Evolutionary conservation across 768 basidiomycete species (phyloP), one percentile per base, ranked within the genome.

Genomic region (Leccinum boreale): DNA sequence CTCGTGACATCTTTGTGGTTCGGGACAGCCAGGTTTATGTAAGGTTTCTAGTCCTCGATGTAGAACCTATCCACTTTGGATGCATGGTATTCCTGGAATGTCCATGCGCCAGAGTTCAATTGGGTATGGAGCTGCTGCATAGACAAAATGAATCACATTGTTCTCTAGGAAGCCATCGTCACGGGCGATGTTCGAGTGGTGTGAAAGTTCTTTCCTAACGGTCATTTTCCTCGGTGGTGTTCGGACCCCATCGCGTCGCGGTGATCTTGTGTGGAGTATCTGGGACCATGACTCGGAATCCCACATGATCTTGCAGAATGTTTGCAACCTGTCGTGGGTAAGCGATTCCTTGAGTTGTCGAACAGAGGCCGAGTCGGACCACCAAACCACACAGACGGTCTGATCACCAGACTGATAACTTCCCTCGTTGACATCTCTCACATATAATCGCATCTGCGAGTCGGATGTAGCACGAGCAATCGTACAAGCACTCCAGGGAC

Each of bases 171-270:
- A 62, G 8, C 55, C 23, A 42, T 19, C 3, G 51, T 19, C 1
- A 62, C 8, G 26, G 26, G 26, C 26, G 26, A 26, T 62, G 61
- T 62, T 62, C 36, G 46, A 45, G 35, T 60, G 58, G 61, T 60
- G 59, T 21, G 26, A 28, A 17, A 31, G 55, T 8, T 59, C 55
- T 4, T 17, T 50, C 3, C 3, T 56, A 24, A 62, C 58, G 5
- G 7, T 59, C 12, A 31, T 59, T 11, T 53, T 50, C 28, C 52
- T 60, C 33, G 35, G 8, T 31, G 61, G 49, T 3, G 58, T 62
- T 21, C 50, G 1, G 15, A 26, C 21, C 5, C 28, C 49, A 3
- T 33, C 58, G 3, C 17, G 7, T 12, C 58, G 39, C 1, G 60
- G 58, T 5, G 55, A 17, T 26, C 55, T 62, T 1, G 15, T n/a